phyloP scores from a whole-genome alignment of 1,284 basidiomycete genomes.

The Lignosus rhinocerotis region DNA sequence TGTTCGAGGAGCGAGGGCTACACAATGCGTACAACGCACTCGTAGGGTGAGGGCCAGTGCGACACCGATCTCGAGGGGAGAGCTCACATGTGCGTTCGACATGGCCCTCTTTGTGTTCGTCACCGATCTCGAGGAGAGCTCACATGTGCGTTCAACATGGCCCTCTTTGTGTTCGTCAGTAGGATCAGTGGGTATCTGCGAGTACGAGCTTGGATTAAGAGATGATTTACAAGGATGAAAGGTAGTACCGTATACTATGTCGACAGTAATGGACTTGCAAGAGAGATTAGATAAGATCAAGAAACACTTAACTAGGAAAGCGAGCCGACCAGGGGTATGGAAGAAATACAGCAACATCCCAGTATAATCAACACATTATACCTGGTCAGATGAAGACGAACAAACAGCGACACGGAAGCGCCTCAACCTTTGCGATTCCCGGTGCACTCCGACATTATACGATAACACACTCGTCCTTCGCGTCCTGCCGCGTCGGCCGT shows the following conservation, averaged over 20 bases:
- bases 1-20: conserved; percentile 61
- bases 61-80: neutral
- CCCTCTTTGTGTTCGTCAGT: neutral
- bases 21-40: neutral
- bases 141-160: too few species aligned
- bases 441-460: conserved; percentile 40
- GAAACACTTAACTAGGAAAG: neutral
- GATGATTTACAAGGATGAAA: conserved; percentile 5
- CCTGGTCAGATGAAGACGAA: conserved; percentile 1
- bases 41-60: neutral
- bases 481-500: conserved; percentile 88
- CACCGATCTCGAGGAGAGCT: neutral
- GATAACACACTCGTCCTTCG: conserved; percentile 89
- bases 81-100: too few species aligned
- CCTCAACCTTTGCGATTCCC: neutral
- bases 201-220: conserved; percentile 15
- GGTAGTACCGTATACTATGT: conserved; percentile 7
- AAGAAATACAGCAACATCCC: conserved; percentile 11
- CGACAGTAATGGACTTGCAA: conserved; percentile 9
- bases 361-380: neutral
- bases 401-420: neutral
- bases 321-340: neutral
- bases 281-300: conserved; percentile 32
- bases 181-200: neutral
- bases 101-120: too few species aligned